Evolutionary conservation across 1,284 basidiomycete genomes (phyloP), one percentile per base, ranked within the genome.

Genomic region (Austroboletus novae-zelandiae): DNA sequence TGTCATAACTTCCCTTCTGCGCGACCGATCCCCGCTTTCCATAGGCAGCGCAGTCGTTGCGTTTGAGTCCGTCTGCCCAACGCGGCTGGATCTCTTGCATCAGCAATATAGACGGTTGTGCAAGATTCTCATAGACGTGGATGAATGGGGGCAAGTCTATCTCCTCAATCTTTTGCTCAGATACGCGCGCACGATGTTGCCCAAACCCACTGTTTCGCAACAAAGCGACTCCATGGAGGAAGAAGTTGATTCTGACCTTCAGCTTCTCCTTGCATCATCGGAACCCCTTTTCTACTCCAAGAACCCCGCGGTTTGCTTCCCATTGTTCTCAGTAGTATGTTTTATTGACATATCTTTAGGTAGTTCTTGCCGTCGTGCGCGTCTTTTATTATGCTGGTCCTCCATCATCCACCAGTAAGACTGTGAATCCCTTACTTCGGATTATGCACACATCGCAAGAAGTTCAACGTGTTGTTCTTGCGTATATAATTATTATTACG

Each of bases 121-220:
- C 64, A 79, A 81, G 41, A 78, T 91, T 14, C 74, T 99, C 1
- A 79, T 91, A 30, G 95, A 99, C 61, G 87, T 90, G 15, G 96
- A 99, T 62, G 94, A 97, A 66, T 99, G 96, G 96, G 93, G 92
- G 0, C 97, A 98, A 68, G 80, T 90, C 5, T 81, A 87, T 40
- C 72, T 94, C 9, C 74, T 97, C 48, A 81, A 89, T 35, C 77
- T 98, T 9, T 77, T 99, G 35, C 72, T 86, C 42, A 77, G 89
- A 52, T 99, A 99, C 66, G 89, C 85, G 1, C 75, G 94, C 45
- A 80, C 79, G 0, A 94, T 96, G 89, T 78, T 97, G 36, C 77
- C 86, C 29, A 81, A 87, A 58, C 91, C 94, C 1, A 72, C 73
- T 6, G 54, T 68, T 15, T 65, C 65, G 3, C 62, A 54, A 13